Percentiles rank a stretch among this genome's conserved stretches.
Evolutionary conservation across 2,329 filamentous ascomycete species (phyloP).

Genomic region (Hirsutella rhossiliensis): DNA sequence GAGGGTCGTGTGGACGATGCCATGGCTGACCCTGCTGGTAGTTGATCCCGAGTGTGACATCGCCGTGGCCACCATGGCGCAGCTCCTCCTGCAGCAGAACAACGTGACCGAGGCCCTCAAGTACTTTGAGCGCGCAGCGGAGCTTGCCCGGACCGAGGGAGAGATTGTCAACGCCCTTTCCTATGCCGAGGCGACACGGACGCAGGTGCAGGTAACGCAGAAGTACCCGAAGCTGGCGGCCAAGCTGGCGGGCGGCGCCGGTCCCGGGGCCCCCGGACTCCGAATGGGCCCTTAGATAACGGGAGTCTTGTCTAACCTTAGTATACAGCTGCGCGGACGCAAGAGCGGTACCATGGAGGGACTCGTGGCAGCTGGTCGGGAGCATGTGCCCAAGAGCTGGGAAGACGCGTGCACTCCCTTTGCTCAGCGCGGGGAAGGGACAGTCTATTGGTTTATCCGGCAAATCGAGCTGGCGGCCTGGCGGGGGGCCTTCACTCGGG

Average conservation of each 20-base stretch:
- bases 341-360: neutral
- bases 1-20: neutral
- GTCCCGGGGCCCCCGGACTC: slow-evolving; percentile 18
- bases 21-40: slow-evolving; percentile 30
- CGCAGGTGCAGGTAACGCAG: slow-evolving; percentile 84
- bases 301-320: neutral
- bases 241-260: slow-evolving; percentile 39
- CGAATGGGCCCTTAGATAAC: slow-evolving; percentile 22
- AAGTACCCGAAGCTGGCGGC: slow-evolving; percentile 72
- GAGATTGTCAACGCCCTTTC: slow-evolving; percentile 95
- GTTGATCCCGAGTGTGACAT: slow-evolving; percentile 99
- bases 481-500: neutral
- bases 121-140: slow-evolving; percentile 94
- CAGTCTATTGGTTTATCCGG: neutral
- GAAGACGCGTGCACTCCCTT: too few species aligned
- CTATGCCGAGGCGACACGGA: slow-evolving; percentile 92
- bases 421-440: neutral
- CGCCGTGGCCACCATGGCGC: slow-evolving; percentile 95
- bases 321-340: neutral
- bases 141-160: slow-evolving; percentile 85
- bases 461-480: neutral
- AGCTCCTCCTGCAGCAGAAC: slow-evolving; percentile 92
- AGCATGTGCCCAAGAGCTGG: slow-evolving; percentile 1
- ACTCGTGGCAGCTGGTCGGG: neutral
- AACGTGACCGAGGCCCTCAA: slow-evolving; percentile 90